Base-by-base conservation (phyloP, 2,329 filamentous ascomycete species). In the Xylariales sp. region DNA sequence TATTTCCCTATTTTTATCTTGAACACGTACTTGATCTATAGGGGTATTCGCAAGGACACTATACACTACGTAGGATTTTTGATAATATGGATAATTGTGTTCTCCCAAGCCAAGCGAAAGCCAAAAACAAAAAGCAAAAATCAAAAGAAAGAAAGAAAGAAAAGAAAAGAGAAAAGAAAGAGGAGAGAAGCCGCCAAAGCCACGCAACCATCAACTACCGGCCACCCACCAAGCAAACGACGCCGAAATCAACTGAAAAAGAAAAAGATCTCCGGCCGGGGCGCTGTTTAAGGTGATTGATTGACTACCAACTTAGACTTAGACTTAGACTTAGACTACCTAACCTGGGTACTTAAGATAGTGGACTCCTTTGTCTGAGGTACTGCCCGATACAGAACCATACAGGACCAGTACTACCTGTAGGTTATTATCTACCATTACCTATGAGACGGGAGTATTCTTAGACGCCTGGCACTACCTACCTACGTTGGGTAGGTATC, bases 251-350 rank as follows among this genome's bases (percentile, higher is more conserved):
- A 54, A 54, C 50, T 54, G 50, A 54, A 54, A 18, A 39, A 36
- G 50, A 36, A 36, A 54, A 54, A 12, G 50, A 54, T 54, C 50
- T 54, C 32, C 50, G 32, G 36, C 23, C 49, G 30, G 49, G 23
- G 23, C 23, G 23, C 23, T 23, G 23, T 23, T 23, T 23, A 23
- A 23, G 23, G 12, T 3, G 30, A 30, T n/a, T 53, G n/a, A 18
- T n/a, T 23, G 32, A 36, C 50, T 39, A 23, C 16, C 32, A 54
- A 54, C 50, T 12, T 54, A 23, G 50, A 54, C 50, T 39, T 23
- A 23, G 23, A 23, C 23, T 23, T 23, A 23, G 23, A 23, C 23
- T 23, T 23, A 23, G 23, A 23, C 23, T 23, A 23, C 23, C 23
- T 23, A 23, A 23, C 23, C 23, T 23, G 2, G 23, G 23, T 23